Evolutionary conservation across 352 stramenopile genomes (phyloP), one percentile per base, ranked within the genome.

Genomic region (Phytophthora foliorum): DNA sequence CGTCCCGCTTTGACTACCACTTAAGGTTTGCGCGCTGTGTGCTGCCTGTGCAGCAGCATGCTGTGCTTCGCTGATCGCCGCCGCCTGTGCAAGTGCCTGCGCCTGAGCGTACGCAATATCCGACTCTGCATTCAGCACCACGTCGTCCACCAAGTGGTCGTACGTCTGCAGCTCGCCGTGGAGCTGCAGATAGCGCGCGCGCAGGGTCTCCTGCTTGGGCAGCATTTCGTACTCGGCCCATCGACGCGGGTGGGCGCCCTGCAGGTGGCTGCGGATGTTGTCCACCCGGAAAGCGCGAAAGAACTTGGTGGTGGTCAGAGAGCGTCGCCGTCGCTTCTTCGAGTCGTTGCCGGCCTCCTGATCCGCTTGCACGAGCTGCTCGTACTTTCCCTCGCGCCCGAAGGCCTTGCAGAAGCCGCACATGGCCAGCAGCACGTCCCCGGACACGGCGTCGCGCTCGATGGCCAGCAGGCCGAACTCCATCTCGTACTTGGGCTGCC

Each of bases 351-450:
- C 73, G 2, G 73, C 53, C 19, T 88, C 80, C n/a, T 83, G 75
- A 16, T 91, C 84, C 22, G 80, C 60, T 63, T 84, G 75, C 42
- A 91, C 59, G 60, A 89, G 72, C 74, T 91, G 84, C 36, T 93
- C 85, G 62, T 88, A 91, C 65, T 86, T 89, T 14, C 76, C 83
- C 56, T 95, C 88, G 31, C 88, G 86, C 17, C 88, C 88, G 72
- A 94, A 95, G 7, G 78, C 71, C 68, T 95, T 95, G 72, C 88
- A 95, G 53, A 95, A 90, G 22, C 88, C 88, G 53, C 88, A 95
- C 75, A 93, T 90, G 22, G 88, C 88, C 54, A 95, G 74, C 55
- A 86, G 80, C 44, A 95, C 88, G 63, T 92, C 88, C 44, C 77
- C 80, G 6, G 78, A 86, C 38, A 80, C 75, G 1, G 76, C 57